These are phyloP conservation scores for Plenodomus biglobosus DNA, from an alignment of 2,329 filamentous ascomycete genomes.

Conservation along the genomic window DNA sequence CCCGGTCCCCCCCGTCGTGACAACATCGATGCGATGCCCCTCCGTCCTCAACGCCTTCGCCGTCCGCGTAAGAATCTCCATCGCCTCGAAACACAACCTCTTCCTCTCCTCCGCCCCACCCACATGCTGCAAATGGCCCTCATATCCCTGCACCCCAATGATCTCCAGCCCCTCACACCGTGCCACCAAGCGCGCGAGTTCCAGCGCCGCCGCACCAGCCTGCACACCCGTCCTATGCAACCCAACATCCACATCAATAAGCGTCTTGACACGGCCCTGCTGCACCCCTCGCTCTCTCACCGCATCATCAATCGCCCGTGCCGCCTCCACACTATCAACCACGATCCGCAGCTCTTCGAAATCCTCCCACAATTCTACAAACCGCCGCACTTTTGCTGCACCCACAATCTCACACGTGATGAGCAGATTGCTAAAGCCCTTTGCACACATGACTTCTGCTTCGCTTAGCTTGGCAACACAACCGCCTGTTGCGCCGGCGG, in stretches of 20 bases:
- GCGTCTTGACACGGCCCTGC: constrained; percentile 43
- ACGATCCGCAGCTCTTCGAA: constrained; percentile 49
- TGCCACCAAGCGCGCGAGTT: constrained; percentile 46
- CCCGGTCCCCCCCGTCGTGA: constrained; percentile 57
- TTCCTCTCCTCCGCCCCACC: constrained; percentile 49
- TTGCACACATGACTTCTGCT: constrained; percentile 42
- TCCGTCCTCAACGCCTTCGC: constrained; percentile 47
- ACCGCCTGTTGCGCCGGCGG: constrained; percentile 53
- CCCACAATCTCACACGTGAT: constrained; percentile 57
- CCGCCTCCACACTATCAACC: constrained; percentile 52
- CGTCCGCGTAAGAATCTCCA: constrained; percentile 50
- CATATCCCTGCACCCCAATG: constrained; percentile 57
- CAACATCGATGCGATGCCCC: constrained; percentile 52
- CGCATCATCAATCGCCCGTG: constrained; percentile 50
- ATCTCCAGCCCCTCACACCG: constrained; percentile 46
- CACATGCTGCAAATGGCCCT: constrained; percentile 57
- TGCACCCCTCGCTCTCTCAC: constrained; percentile 42
- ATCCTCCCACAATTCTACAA: constrained; percentile 50
- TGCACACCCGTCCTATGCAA: constrained; percentile 54
- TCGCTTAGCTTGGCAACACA: constrained; percentile 57
- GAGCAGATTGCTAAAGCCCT: constrained; percentile 53
- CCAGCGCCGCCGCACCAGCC: constrained; percentile 46
- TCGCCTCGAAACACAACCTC: constrained; percentile 49
- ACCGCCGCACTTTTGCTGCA: constrained; percentile 48
- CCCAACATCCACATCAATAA: constrained; percentile 56